Percentiles rank a stretch among this genome's conserved stretches.
Evolutionary conservation across 768 basidiomycete species (phyloP).

Genomic region (Lactarius sanguifluus): DNA sequence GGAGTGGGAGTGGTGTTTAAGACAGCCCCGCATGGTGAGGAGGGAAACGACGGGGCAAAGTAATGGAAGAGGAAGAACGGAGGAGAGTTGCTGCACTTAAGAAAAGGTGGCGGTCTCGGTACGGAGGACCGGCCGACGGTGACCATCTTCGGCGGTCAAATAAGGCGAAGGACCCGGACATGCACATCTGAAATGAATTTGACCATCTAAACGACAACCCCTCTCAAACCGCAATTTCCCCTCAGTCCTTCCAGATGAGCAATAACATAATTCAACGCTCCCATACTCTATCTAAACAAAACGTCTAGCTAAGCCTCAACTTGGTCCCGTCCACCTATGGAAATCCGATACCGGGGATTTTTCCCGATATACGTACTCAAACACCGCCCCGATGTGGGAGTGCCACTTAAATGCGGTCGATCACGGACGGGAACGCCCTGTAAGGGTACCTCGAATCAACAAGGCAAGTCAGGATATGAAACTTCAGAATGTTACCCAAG

Average conservation of each 20-base stretch:
- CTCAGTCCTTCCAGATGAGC: slow-evolving; percentile 1
- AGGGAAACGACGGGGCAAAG: background rate
- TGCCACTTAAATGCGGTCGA: slow-evolving; percentile 27
- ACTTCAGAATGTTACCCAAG: slow-evolving; percentile 20
- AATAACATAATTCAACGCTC: background rate
- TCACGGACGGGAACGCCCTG: slow-evolving; percentile 28
- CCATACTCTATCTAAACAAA: background rate
- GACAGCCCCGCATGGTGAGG: slow-evolving; percentile 27
- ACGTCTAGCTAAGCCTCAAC: background rate
- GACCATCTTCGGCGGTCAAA: background rate
- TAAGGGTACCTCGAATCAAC: background rate
- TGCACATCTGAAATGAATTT: background rate
- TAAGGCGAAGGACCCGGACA: background rate
- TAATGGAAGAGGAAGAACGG: background rate
- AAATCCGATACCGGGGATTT: slow-evolving; percentile 1
- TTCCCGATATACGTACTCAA: slow-evolving; percentile 1
- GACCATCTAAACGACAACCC: slow-evolving; percentile 2
- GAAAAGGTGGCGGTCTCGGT: background rate
- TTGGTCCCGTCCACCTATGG: background rate
- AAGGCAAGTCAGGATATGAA: background rate
- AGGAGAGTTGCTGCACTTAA: background rate
- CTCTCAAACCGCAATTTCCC: slow-evolving; percentile 10
- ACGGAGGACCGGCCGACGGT: slow-evolving; percentile 5
- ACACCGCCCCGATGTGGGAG: background rate
- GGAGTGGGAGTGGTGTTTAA: slow-evolving; percentile 13